Evolutionary conservation across 2,329 filamentous ascomycete genomes (phyloP).

Genomic region (Diaporthe capsici): DNA sequence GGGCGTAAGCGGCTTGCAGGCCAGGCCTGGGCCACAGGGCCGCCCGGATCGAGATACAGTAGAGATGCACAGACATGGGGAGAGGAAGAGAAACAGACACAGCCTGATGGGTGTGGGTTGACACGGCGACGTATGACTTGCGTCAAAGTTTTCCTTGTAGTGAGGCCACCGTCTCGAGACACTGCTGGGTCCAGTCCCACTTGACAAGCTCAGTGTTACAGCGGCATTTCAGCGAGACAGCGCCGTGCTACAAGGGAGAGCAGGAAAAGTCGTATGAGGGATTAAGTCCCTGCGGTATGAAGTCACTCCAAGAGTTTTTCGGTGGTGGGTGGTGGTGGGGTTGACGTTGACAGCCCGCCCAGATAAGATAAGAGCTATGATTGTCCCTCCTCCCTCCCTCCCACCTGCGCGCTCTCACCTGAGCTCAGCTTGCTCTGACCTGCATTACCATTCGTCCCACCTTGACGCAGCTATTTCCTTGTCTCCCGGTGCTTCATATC

Average conservation of each 20-base stretch:
- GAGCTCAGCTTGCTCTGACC: conserved; percentile 27
- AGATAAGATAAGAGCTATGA: conserved; percentile 43
- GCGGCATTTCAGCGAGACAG: conserved; percentile 39
- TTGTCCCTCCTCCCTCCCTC: conserved; percentile 31
- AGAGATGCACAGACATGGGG: not conserved
- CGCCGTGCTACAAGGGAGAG: conserved; percentile 5
- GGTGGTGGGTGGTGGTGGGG: conserved; percentile 28
- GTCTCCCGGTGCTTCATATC: not conserved
- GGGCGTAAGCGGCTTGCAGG: conserved; percentile 5
- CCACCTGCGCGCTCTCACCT: conserved; percentile 12
- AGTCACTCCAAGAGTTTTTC: conserved; percentile 28
- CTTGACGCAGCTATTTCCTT: conserved; percentile 5
- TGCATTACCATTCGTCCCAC: conserved; percentile 34
- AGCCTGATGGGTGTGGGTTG: not conserved
- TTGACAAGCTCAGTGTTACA: conserved; percentile 28
- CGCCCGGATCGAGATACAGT: too few relatives aligned
- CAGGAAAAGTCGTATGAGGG: conserved; percentile 35
- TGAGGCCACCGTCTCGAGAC: conserved; percentile 35
- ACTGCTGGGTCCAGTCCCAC: conserved; percentile 34
- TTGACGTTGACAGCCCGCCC: conserved; percentile 10
- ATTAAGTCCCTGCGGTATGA: conserved; percentile 38
- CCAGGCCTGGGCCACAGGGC: conserved; percentile 1
- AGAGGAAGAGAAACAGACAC: not conserved
- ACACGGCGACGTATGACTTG: conserved; percentile 35
- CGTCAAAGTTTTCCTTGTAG: conserved; percentile 16